Evolutionary conservation across 495 filamentous ascomycete species (phyloP).

Genomic region (Daldinia childiae): DNA sequence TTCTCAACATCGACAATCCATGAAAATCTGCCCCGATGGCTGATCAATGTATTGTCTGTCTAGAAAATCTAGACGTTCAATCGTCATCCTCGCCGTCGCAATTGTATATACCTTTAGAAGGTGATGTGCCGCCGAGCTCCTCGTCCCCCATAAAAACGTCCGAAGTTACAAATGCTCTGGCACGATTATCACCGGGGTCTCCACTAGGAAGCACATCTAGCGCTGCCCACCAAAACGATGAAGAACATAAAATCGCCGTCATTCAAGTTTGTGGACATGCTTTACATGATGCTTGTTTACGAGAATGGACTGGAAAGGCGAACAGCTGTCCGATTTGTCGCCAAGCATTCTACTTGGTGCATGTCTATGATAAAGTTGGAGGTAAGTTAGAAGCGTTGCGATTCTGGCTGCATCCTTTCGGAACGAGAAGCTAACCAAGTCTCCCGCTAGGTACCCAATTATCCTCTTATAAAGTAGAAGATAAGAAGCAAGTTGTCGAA

Average conservation of each 20-base stretch:
- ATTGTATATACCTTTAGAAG: conserved; percentile 28
- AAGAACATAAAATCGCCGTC: conserved; percentile 55
- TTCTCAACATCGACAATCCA: conserved; percentile 43
- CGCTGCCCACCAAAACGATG: conserved; percentile 37
- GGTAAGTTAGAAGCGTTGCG: conserved; percentile 64
- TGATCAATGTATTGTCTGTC: conserved; percentile 95
- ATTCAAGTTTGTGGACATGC: conserved; percentile 82
- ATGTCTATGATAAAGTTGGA: conserved; percentile 78
- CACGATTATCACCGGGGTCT: conserved; percentile 47
- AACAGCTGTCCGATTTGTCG: conserved; percentile 99
- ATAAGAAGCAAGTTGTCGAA: conserved; percentile 89
- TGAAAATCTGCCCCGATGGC: conserved; percentile 68
- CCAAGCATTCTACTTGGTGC: conserved; percentile 86
- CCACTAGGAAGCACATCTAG: conserved; percentile 50
- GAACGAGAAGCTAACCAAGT: conserved; percentile 33
- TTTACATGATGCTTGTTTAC: conserved; percentile 89
- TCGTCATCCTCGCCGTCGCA: conserved; percentile 41
- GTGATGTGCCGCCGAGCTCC: conserved; percentile 15
- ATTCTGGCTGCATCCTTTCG: conserved; percentile 11
- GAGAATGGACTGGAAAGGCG: conserved; percentile 92
- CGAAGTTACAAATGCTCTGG: conserved; percentile 38
- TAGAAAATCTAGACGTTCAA: conserved; percentile 80
- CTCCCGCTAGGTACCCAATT: conserved; percentile 67
- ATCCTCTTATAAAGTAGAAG: conserved; percentile 86
- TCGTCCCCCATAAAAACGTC: conserved; percentile 21